These are phyloP conservation scores for Coccomyxa sp. DNA, from an alignment of 139 green algal species.

Conservation along the genomic window DNA sequence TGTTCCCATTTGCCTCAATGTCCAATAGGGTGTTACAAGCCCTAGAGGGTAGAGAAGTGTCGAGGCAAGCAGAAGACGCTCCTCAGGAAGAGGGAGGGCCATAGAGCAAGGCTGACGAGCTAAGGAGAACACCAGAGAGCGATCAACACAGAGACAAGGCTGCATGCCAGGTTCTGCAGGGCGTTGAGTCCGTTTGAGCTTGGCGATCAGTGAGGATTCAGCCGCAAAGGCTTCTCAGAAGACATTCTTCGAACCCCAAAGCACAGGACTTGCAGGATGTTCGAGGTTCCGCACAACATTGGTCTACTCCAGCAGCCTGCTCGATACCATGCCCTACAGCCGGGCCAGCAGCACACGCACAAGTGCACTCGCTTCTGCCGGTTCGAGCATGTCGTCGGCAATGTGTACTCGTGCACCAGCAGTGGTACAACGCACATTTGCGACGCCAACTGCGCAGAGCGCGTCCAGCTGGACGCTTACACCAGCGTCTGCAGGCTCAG, in stretches of 20 bases:
- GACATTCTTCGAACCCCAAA: background rate
- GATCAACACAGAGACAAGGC: background rate
- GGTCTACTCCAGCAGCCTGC: background rate
- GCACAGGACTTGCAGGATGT: background rate
- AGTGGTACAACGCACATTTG: constrained; percentile 26
- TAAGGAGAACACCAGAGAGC: background rate
- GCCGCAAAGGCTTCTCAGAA: background rate
- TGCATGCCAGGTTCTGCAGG: background rate
- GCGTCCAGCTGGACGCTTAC: constrained; percentile 29
- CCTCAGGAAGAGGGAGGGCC: background rate
- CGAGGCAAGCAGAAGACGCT: background rate
- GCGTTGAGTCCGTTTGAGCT: background rate
- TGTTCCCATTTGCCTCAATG: background rate
- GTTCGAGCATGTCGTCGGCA: constrained; percentile 20
- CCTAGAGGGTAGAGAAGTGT: background rate
- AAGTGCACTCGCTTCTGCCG: constrained; percentile 19
- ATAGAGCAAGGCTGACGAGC: background rate
- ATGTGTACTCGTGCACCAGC: constrained; percentile 18
- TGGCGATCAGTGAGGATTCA: background rate
- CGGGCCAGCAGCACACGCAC: background rate
- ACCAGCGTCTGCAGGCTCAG: constrained; percentile 26
- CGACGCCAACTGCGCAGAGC: constrained; percentile 21
- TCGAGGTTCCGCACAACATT: background rate
- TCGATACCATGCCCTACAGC: background rate
- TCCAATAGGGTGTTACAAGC: background rate